A percentile compares a stretch with the other conserved stretches of the same genome.
Conservation (phyloP, 139 green algal genomes). For the Tetradesmus lagerheimii region DNA sequence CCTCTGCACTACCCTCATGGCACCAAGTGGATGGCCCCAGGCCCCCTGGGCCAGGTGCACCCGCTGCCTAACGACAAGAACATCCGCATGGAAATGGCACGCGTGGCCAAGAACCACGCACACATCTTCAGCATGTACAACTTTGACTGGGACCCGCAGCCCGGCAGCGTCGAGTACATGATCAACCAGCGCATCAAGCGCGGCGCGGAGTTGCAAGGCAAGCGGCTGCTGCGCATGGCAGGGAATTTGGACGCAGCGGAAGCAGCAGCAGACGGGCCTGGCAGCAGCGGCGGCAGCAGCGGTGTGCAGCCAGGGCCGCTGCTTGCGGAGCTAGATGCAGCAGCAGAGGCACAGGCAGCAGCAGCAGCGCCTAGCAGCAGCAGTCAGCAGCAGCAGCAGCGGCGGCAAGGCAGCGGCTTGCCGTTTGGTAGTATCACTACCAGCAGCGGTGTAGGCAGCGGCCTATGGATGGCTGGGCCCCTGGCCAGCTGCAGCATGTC, state of each 20-base stretch:
- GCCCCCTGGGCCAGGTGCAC: slow-evolving; percentile 85
- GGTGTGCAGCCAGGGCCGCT: slow-evolving; percentile 44
- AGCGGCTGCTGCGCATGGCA: slow-evolving; percentile 61
- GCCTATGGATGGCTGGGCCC: not conserved
- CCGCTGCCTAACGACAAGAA: slow-evolving; percentile 77
- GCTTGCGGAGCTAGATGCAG: slow-evolving; percentile 25
- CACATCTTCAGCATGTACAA: slow-evolving; percentile 80
- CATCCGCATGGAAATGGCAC: slow-evolving; percentile 75
- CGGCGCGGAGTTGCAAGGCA: slow-evolving; percentile 66
- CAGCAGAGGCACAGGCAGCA: slow-evolving; percentile 19
- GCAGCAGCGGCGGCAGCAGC: slow-evolving; percentile 25
- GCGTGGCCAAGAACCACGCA: slow-evolving; percentile 62
- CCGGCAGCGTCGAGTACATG: slow-evolving; percentile 74
- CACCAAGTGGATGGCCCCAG: slow-evolving; percentile 86
- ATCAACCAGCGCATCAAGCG: slow-evolving; percentile 65
- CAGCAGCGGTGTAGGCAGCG: not conserved
- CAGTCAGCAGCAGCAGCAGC: slow-evolving; percentile 20
- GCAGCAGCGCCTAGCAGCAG: slow-evolving; percentile 7
- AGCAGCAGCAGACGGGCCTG: not conserved
- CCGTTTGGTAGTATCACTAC: slow-evolving; percentile 22
- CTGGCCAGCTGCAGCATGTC: slow-evolving; percentile 9
- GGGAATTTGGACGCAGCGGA: slow-evolving; percentile 40
- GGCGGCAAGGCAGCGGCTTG: not conserved
- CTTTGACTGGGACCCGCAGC: slow-evolving; percentile 78
- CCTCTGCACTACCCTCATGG: slow-evolving; percentile 92